Conservation (phyloP, 2,329 filamentous ascomycete species). For the Penicillium sp. region DNA sequence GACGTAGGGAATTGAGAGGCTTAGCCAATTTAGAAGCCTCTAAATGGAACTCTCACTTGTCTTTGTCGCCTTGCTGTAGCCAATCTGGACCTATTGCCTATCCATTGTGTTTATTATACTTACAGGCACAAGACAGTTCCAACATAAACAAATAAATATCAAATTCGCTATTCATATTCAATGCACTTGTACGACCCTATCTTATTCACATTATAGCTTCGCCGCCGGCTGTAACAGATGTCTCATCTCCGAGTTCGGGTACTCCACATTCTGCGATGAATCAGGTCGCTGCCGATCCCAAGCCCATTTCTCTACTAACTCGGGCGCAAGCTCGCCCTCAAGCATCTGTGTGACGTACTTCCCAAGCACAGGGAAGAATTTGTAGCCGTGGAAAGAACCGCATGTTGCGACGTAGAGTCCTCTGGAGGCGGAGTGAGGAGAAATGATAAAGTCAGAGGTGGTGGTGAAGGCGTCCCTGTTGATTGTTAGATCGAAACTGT, state of each 20-base stretch:
- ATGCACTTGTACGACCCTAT: not conserved
- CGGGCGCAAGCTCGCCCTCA: slow-evolving; percentile 23
- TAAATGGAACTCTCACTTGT: too few species aligned
- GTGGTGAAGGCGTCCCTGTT: slow-evolving; percentile 66
- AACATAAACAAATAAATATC: not conserved
- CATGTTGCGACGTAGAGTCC: slow-evolving; percentile 46
- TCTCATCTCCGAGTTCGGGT: slow-evolving; percentile 59
- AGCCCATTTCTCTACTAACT: slow-evolving; percentile 28
- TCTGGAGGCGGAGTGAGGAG: slow-evolving; percentile 43
- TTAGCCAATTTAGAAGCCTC: not conserved
- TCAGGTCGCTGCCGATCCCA: slow-evolving; percentile 60
- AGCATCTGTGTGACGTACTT: slow-evolving; percentile 32
- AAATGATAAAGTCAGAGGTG: slow-evolving; percentile 54
- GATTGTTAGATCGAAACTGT: slow-evolving; percentile 2
- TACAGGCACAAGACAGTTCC: too few species aligned
- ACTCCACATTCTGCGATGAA: slow-evolving; percentile 54
- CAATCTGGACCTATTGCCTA: not conserved
- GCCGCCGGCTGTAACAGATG: slow-evolving; percentile 47
- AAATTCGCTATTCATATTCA: not conserved
- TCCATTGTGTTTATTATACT: too few species aligned
- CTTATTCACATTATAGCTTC: slow-evolving; percentile 24
- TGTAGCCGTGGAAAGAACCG: slow-evolving; percentile 31
- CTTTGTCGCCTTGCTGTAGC: too few species aligned
- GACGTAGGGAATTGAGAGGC: not conserved
- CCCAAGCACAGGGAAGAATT: slow-evolving; percentile 33